Percentiles rank a stretch among this genome's conserved stretches.
Evolutionary conservation across 164 flowering plant genomes (phyloP).

Genomic region (Chimonanthus praecox): DNA sequence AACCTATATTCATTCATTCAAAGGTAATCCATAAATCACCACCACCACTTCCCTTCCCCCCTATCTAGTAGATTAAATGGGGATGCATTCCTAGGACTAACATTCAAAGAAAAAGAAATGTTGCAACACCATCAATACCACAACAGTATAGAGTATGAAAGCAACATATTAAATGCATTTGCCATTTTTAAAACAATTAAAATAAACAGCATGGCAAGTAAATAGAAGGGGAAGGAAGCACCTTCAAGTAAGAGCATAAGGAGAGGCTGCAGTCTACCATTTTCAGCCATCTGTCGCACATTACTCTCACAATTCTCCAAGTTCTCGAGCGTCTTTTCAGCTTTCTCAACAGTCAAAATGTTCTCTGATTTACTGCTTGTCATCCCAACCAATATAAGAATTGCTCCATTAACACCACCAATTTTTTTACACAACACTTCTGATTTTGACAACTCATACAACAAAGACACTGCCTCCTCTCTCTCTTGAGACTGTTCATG

Average conservation of each 20-base stretch:
- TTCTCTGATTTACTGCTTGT: conserved; percentile 88
- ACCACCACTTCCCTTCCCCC: too few species aligned
- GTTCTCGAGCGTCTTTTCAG: conserved; percentile 79
- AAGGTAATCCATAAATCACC: neutral
- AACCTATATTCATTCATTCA: neutral
- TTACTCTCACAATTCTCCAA: conserved; percentile 76
- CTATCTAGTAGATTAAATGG: too few species aligned
- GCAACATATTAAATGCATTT: too few species aligned
- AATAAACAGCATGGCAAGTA: neutral
- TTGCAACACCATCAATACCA: too few species aligned
- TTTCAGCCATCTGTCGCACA: conserved; percentile 93
- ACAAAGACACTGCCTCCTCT: conserved; percentile 81
- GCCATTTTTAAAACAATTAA: too few species aligned
- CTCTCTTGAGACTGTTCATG: conserved; percentile 80
- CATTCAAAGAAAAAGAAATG: too few species aligned
- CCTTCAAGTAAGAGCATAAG: conserved; percentile 78
- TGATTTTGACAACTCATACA: conserved; percentile 85
- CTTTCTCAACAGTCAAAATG: conserved; percentile 66
- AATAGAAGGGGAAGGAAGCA: conserved; percentile 14
- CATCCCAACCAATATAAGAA: conserved; percentile 87
- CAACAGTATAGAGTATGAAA: too few species aligned
- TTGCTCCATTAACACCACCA: conserved; percentile 86
- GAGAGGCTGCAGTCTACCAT: conserved; percentile 90
- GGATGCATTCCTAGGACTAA: too few species aligned
- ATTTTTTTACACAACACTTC: conserved; percentile 77